Base-by-base conservation (phyloP, 208 protist genomes). In the Wallacemonas sp. region DNA sequence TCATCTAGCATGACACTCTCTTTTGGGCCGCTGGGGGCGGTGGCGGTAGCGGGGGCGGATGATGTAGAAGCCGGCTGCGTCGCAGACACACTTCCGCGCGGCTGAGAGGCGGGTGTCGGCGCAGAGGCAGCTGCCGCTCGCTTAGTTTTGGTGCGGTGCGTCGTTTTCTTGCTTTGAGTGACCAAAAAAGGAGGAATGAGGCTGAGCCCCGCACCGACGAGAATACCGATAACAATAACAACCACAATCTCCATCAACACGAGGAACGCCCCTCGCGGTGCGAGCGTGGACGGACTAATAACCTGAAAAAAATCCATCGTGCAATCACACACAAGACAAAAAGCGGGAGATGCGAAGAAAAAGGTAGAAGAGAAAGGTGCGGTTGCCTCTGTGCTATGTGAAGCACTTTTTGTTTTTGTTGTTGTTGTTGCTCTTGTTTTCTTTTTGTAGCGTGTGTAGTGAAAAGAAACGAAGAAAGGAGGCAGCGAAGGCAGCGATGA, bases 301-400 rank as follows among this genome's bases (percentile, higher is more conserved):
- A 75, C 31, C 15, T 77, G 76, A 19, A 77, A 63, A 62, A 82
- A 82, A 19, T 82, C 70, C 76, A 77, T 77, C n/a, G n/a, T n/a
- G n/a, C n/a, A n/a, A n/a, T n/a, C n/a, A n/a, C n/a, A n/a, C n/a
- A n/a, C n/a, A 49, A 26, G 17, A 26, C 17, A 22, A 14, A 21
- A 49, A 6, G 14, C 36, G 36, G 36, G 6, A 6, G 36, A 6
- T 41, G 36, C 9, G 6, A 14, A 41, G 6, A 22, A 19, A 49
- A 19, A 49, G 19, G 17, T 22, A 22, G 44, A 49, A 49, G 17
- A 49, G 22, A 49, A 49, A 49, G 44, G 22, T 41, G 36, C 14
- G 36, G 36, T 41, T 41, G n/a, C n/a, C n/a, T n/a, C n/a, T n/a
- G n/a, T n/a, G n/a, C n/a, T n/a, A n/a, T n/a, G n/a, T n/a, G n/a